Evolutionary conservation across 2,329 filamentous ascomycete genomes (phyloP).

Genomic region (Davidsoniella australis): DNA sequence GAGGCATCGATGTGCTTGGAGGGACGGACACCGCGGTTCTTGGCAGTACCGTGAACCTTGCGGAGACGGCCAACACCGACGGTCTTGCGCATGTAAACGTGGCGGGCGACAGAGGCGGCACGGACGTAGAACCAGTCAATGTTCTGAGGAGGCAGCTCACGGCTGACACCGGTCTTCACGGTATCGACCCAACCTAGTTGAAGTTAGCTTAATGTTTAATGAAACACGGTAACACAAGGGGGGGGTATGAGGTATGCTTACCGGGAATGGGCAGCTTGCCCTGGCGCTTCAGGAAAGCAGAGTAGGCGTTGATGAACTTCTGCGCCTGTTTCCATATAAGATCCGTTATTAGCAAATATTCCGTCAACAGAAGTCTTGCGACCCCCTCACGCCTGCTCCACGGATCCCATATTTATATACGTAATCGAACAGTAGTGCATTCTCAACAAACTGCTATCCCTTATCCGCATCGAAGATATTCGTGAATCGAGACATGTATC

Average conservation of each 20-base stretch:
- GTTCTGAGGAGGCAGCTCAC: slow-evolving; percentile 95
- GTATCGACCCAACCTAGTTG: slow-evolving; percentile 91
- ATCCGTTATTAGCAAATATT: slow-evolving; percentile 51
- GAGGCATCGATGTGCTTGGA: slow-evolving; percentile 91
- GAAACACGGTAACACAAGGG: slow-evolving; percentile 13
- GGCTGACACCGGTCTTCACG: slow-evolving; percentile 92
- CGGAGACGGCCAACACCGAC: slow-evolving; percentile 95
- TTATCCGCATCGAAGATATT: slow-evolving; percentile 15
- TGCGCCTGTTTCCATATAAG: slow-evolving; percentile 44
- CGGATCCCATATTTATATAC: slow-evolving; percentile 15
- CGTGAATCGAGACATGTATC: too few relatives aligned
- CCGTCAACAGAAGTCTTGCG: slow-evolving; percentile 58
- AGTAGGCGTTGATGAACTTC: slow-evolving; percentile 77
- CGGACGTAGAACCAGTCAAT: slow-evolving; percentile 93
- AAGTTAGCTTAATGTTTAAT: neutral
- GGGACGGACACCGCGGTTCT: slow-evolving; percentile 89
- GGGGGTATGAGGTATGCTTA: slow-evolving; percentile 28
- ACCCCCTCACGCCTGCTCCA: slow-evolving; percentile 57
- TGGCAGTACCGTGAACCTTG: slow-evolving; percentile 88
- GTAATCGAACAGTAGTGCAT: neutral
- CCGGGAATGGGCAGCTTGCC: slow-evolving; percentile 82
- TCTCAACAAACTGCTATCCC: slow-evolving; percentile 13
- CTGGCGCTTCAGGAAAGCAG: slow-evolving; percentile 84
- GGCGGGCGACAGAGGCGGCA: slow-evolving; percentile 85
- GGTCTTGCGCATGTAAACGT: slow-evolving; percentile 99